Base-by-base conservation (phyloP, 495 filamentous ascomycete species). In the Tricharina praecox region DNA sequence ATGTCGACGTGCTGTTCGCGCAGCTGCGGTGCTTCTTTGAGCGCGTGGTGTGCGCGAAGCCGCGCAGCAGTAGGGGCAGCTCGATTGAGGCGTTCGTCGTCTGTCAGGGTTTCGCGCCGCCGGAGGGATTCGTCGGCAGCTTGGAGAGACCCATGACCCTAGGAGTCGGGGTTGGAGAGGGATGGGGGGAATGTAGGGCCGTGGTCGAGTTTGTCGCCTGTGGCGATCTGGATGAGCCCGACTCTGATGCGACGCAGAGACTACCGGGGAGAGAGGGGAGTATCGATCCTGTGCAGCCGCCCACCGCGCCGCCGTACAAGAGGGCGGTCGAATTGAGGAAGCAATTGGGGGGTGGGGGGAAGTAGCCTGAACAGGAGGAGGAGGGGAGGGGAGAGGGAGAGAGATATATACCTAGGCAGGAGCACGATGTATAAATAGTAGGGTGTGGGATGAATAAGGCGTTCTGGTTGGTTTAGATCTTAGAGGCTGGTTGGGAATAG, bases 51-150 rank as follows among this genome's bases (percentile, higher is more conserved):
- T 85, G 93, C 34, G 85, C 90, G 11, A 97, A 97, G 62, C 90
- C 90, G 11, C 71, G 90, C 34, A 92, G 83, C 40, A 90, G 82
- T 51, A 73, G 90, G 8, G 90, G 87, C 8, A 97, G 90, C 63
- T 93, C 85, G 64, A 72, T 97, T 23, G 90, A 97, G 61, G 87
- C 90, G 2, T 97, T 96, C 55, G 79, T 97, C 33, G 87, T 97
- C 20, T 96, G 90, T 66, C 71, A 93, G 52, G 82, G 84, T 23
- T 96, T 94, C 60, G 66, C 68, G 19, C 76, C 75, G 2, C 75
- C 75, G 3, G 61, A 62, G 37, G 74, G 75, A 0, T 78, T 79
- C 63, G 69, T 68, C 26, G 73, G 79, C 11, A 81, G 76, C 48
- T 63, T 84, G 1, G 77, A 82, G 38, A 73, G 75, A 45, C 79